These are phyloP conservation scores for Sporobolomyces phaffii DNA, from an alignment of 768 basidiomycete species.

Conservation along the genomic window DNA sequence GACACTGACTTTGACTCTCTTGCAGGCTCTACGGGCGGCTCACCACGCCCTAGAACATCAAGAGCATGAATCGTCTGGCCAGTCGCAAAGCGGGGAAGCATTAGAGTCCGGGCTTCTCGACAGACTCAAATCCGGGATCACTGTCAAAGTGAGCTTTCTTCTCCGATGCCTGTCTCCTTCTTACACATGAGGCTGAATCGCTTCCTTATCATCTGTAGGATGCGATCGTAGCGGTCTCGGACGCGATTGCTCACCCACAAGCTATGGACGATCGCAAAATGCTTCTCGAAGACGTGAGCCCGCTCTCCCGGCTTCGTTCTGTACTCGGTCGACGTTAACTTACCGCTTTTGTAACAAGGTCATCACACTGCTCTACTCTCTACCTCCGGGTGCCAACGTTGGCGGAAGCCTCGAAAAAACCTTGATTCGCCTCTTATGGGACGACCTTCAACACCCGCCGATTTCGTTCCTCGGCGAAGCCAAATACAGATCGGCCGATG, in stretches of 20 bases:
- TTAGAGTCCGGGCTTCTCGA: neutral
- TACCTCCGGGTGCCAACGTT: slow-evolving; percentile 15
- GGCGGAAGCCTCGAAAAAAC: neutral
- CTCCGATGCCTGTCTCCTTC: neutral
- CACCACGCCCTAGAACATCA: neutral
- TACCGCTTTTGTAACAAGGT: no score
- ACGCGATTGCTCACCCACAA: neutral
- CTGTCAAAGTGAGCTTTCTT: neutral
- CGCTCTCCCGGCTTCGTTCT: no score
- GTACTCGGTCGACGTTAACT: no score
- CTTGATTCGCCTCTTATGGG: slow-evolving; percentile 41
- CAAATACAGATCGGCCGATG: slow-evolving; percentile 63
- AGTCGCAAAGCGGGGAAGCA: neutral
- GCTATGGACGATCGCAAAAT: slow-evolving; percentile 3
- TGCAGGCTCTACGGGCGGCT: neutral
- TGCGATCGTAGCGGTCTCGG: neutral
- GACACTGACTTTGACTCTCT: neutral
- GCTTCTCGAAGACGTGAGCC: slow-evolving; percentile 1
- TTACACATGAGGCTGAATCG: no score
- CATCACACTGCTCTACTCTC: slow-evolving; percentile 6
- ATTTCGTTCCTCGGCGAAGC: slow-evolving; percentile 15
- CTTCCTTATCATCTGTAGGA: no score
- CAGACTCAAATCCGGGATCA: neutral
- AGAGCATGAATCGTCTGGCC: neutral
- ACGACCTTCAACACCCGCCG: slow-evolving; percentile 57